Percentiles rank a stretch among this genome's conserved stretches.
These are phyloP conservation scores for Colletotrichum sp. DNA, from an alignment of 2,329 filamentous ascomycete genomes.

Conservation along the genomic window DNA sequence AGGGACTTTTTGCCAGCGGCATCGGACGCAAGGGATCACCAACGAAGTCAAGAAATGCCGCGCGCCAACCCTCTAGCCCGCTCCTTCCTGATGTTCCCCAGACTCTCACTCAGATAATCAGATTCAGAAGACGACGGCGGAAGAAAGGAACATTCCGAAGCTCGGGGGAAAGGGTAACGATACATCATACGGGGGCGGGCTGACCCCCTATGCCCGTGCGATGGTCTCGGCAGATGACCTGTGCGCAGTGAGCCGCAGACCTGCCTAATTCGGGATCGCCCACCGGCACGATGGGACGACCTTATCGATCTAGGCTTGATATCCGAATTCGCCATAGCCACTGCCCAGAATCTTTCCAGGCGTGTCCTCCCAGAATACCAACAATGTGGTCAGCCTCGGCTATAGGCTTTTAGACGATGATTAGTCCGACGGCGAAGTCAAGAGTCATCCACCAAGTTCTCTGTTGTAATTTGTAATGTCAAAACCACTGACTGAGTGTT, in stretches of 20 bases:
- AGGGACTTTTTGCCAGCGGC: background rate
- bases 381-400: background rate
- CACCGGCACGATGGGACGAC: constrained; percentile 1
- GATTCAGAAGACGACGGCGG: background rate
- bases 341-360: background rate
- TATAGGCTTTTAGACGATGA: background rate
- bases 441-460: background rate
- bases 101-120: background rate
- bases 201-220: background rate
- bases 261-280: constrained; percentile 13
- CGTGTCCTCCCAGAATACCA: background rate
- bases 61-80: background rate
- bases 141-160: background rate
- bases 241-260: constrained; percentile 6
- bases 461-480: background rate
- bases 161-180: background rate
- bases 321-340: background rate
- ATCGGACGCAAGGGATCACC: background rate
- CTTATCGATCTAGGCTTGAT: constrained; percentile 1
- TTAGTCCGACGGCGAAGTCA: background rate
- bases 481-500: background rate
- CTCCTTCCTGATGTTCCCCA: background rate
- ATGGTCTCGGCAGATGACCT: constrained; percentile 14
- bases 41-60: background rate
- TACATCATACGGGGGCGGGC: background rate